These are phyloP conservation scores for Talaromyces sp. DNA, from an alignment of 2,329 filamentous ascomycete species.

Conservation along the genomic window DNA sequence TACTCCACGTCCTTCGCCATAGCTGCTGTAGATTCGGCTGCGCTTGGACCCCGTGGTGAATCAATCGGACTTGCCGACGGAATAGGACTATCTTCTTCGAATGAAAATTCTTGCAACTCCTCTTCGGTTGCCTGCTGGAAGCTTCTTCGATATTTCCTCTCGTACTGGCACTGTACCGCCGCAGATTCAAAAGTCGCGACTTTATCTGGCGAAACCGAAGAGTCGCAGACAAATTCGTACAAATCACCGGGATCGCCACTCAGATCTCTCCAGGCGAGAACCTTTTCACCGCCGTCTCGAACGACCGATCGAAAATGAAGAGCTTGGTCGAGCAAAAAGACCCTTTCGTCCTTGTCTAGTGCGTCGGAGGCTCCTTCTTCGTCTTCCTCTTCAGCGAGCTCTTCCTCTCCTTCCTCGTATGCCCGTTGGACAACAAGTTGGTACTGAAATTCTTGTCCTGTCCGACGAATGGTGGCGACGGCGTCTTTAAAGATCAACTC, in stretches of 20 bases:
- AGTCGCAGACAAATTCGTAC: conserved; percentile 97
- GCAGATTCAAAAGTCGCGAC: conserved; percentile 77
- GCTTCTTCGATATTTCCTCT: conserved; percentile 83
- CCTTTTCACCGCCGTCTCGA: conserved; percentile 73
- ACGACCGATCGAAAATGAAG: conserved; percentile 83
- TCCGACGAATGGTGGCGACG: conserved; percentile 84
- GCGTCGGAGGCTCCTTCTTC: conserved; percentile 74
- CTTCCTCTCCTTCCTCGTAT: conserved; percentile 96
- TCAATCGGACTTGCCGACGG: conserved; percentile 57
- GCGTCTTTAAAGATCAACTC: conserved; percentile 99
- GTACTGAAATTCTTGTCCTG: conserved; percentile 93
- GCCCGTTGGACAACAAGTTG: conserved; percentile 94
- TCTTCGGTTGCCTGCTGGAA: conserved; percentile 75
- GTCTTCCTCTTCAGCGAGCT: conserved; percentile 84
- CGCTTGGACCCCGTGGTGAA: conserved; percentile 39
- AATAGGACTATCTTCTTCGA: conserved; percentile 60
- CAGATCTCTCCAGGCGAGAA: conserved; percentile 91
- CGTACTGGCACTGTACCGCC: conserved; percentile 93
- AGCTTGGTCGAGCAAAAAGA: conserved; percentile 88
- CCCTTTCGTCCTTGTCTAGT: conserved; percentile 96
- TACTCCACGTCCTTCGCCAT: conserved; percentile 47
- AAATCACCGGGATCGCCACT: conserved; percentile 91
- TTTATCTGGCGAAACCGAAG: conserved; percentile 64
- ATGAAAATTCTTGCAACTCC: conserved; percentile 80
- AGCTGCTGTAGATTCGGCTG: conserved; percentile 40